Conservation (phyloP, 331 rosid species). For the Prunus yedoensis region DNA sequence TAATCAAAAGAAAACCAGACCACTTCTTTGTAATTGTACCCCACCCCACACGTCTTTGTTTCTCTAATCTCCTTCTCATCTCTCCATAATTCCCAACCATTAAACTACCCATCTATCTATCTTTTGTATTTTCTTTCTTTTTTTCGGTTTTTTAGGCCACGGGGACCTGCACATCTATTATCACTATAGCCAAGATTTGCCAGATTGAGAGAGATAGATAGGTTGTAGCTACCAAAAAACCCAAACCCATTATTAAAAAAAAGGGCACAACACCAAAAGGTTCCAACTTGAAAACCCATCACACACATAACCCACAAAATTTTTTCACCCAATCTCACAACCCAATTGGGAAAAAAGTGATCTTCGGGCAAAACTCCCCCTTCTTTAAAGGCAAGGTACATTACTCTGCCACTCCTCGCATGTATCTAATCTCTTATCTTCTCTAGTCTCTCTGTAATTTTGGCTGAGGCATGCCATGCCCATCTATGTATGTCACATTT, state of each 20-base stretch:
- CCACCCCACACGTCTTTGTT: constrained; percentile 10
- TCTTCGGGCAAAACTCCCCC: constrained; percentile 20
- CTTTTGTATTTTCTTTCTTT: not conserved
- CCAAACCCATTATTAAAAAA: not conserved
- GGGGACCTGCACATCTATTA: not conserved
- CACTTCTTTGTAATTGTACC: constrained; percentile 6
- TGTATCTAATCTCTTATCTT: constrained; percentile 11
- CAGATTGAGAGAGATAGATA: constrained; percentile 6
- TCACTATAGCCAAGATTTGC: constrained; percentile 20
- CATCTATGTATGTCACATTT: no score
- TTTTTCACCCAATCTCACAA: no score
- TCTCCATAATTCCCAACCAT: no score
- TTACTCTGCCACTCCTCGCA: constrained; percentile 6
- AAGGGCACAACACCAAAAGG: not conserved
- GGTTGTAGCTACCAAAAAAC: not conserved
- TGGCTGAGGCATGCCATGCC: constrained; percentile 1
- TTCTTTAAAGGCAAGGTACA: constrained; percentile 24
- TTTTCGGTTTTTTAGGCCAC: constrained; percentile 12
- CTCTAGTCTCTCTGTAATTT: constrained; percentile 37
- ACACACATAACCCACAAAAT: constrained; percentile 10
- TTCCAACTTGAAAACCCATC: constrained; percentile 1
- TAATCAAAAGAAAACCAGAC: not conserved
- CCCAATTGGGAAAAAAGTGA: constrained; percentile 8
- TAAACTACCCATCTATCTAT: not conserved
- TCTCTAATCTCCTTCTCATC: not conserved